These are phyloP conservation scores for Jackrogersella minutella DNA, from an alignment of 495 filamentous ascomycete genomes.

Conservation along the genomic window DNA sequence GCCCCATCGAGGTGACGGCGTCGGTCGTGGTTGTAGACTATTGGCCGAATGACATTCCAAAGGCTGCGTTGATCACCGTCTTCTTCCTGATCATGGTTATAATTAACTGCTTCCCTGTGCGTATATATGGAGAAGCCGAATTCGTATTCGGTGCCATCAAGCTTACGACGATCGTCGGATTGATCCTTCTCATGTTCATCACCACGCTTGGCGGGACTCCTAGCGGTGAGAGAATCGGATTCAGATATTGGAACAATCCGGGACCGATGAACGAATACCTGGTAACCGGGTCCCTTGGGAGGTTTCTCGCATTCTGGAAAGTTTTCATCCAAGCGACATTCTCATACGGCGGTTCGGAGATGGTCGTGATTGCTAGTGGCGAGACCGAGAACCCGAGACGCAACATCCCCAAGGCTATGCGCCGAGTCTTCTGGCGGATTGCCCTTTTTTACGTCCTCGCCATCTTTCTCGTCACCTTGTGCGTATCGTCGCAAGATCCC, in stretches of 20 bases:
- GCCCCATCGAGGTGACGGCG: conserved; percentile 50
- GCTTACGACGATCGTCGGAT: conserved; percentile 68
- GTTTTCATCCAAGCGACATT: conserved; percentile 69
- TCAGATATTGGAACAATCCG: conserved; percentile 72
- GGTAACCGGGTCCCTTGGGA: conserved; percentile 56
- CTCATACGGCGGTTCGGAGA: conserved; percentile 64
- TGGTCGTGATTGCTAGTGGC: conserved; percentile 71
- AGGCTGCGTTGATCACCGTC: conserved; percentile 61
- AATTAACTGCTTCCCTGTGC: conserved; percentile 47
- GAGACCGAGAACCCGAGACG: conserved; percentile 76
- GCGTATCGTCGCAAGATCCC: conserved; percentile 61
- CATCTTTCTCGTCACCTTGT: conserved; percentile 72
- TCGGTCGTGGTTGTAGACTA: conserved; percentile 56
- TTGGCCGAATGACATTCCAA: conserved; percentile 55
- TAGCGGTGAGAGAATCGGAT: conserved; percentile 65
- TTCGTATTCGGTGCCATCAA: conserved; percentile 69
- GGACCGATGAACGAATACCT: conserved; percentile 74
- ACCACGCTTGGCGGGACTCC: conserved; percentile 69
- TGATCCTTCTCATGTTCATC: conserved; percentile 74
- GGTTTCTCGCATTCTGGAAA: conserved; percentile 67
- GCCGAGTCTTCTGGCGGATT: conserved; percentile 74
- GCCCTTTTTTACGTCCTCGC: conserved; percentile 75
- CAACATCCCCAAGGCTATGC: conserved; percentile 74
- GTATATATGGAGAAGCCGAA: conserved; percentile 68
- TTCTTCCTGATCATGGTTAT: conserved; percentile 53